Percentiles rank a stretch among this genome's conserved stretches.
Conservation (phyloP, 768 basidiomycete genomes). For the Steccherinum ochraceum region DNA sequence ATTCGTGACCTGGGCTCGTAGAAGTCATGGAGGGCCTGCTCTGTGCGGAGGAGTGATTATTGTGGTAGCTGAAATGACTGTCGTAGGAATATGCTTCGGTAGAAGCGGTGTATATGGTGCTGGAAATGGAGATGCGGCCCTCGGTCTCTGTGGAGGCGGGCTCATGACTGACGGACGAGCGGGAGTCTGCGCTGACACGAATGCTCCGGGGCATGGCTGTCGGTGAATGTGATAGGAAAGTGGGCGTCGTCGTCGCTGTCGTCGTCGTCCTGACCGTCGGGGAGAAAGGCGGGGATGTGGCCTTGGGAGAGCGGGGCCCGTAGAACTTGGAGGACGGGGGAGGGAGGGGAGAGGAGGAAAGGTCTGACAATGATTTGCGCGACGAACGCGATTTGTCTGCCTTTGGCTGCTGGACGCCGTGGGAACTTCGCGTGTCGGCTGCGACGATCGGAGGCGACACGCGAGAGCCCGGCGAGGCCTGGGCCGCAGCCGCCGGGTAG, state of each 20-base stretch:
- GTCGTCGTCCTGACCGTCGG: background rate
- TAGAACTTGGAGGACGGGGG: background rate
- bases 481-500: background rate
- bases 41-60: slow-evolving; percentile 2
- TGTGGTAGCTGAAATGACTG: slow-evolving; percentile 6
- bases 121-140: slow-evolving; percentile 10
- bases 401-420: too few relatives aligned
- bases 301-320: background rate
- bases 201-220: background rate
- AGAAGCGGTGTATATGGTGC: slow-evolving; percentile 9
- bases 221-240: too few relatives aligned
- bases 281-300: too few relatives aligned
- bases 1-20: slow-evolving; percentile 33
- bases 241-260: background rate
- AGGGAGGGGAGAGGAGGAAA: background rate
- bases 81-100: slow-evolving; percentile 1
- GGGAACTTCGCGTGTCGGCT: background rate
- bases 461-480: background rate
- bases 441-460: background rate
- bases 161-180: slow-evolving; percentile 12
- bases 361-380: too few relatives aligned
- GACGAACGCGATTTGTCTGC: too few relatives aligned
- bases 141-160: slow-evolving; percentile 15
- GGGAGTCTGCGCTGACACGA: background rate
- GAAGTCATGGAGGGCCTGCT: slow-evolving; percentile 19